Evolutionary conservation across 345 rosid species (phyloP).

Genomic region (Boechera retrofracta): DNA sequence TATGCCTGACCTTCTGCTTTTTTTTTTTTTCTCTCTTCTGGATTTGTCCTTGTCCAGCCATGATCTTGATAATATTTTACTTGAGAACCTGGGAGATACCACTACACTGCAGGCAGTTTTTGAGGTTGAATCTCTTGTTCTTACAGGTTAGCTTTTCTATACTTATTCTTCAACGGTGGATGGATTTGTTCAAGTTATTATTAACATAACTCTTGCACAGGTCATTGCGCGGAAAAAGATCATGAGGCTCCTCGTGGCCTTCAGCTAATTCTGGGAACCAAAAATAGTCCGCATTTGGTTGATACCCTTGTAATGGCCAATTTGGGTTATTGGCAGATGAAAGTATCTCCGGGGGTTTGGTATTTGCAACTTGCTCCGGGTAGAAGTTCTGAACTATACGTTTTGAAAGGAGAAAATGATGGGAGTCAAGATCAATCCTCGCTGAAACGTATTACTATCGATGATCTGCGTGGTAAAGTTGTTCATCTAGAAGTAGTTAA

Average conservation of each 20-base stretch:
- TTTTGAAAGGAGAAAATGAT: conserved; percentile 60
- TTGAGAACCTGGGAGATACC: conserved; percentile 96
- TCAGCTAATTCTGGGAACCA: conserved; percentile 97
- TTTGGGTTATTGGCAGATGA: conserved; percentile 99
- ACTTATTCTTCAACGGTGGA: conserved; percentile 14
- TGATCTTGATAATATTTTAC: conserved; percentile 97
- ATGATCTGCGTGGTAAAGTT: conserved; percentile 94
- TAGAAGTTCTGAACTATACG: conserved; percentile 89
- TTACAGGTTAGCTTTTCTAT: conserved; percentile 71
- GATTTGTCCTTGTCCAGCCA: conserved; percentile 59
- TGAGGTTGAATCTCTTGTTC: conserved; percentile 97
- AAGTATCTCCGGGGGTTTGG: conserved; percentile 99
- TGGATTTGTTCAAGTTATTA: conserved; percentile 9
- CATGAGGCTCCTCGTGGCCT: conserved; percentile 98
- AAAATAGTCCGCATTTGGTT: conserved; percentile 86
- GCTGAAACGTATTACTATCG: conserved; percentile 74
- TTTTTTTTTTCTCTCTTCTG: not conserved
- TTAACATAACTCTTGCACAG: conserved; percentile 50
- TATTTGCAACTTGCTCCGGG: conserved; percentile 98
- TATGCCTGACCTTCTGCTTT: conserved; percentile 39
- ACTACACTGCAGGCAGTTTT: conserved; percentile 96
- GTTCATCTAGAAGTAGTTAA: conserved; percentile 90
- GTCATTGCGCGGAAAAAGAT: conserved; percentile 98
- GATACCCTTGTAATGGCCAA: conserved; percentile 99
- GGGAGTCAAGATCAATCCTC: conserved; percentile 55